Conservation (phyloP, 495 filamentous ascomycete species). For the Wilcoxina mikolae region DNA sequence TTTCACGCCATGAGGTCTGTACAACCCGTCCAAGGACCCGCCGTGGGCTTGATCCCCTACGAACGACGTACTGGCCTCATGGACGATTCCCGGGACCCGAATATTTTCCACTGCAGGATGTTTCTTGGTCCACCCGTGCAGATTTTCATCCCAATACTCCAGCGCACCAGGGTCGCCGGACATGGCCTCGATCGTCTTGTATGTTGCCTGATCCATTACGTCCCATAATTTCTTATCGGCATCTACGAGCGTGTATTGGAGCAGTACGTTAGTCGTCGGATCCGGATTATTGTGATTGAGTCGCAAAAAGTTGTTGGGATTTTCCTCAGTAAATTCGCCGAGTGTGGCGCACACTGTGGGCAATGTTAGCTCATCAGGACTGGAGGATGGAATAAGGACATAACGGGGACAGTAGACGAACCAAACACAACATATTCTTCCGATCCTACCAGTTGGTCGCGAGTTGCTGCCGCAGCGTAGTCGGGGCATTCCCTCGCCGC, state of each 20-base stretch:
- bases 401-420: not conserved
- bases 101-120: not conserved
- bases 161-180: not conserved
- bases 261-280: not conserved
- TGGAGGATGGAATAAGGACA: not conserved
- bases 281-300: not conserved
- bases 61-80: slow-evolving; percentile 3
- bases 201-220: slow-evolving; percentile 7
- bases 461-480: not conserved
- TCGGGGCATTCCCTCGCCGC: not conserved
- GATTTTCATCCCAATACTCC: not conserved
- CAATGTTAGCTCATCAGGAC: not conserved
- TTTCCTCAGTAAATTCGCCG: not conserved
- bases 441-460: not conserved
- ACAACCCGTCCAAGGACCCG: not conserved
- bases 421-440: slow-evolving; percentile 2
- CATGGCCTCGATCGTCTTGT: slow-evolving; percentile 1
- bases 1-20: slow-evolving; percentile 3
- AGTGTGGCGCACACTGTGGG: slow-evolving; percentile 1
- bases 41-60: not conserved
- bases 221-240: slow-evolving; percentile 2
- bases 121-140: not conserved
- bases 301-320: not conserved
- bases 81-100: slow-evolving; percentile 2
- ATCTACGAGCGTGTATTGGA: not conserved